Evolutionary conservation across 2,329 filamentous ascomycete species (phyloP), one percentile per base, ranked within the genome.

Genomic region (Diaporthe ampelina): DNA sequence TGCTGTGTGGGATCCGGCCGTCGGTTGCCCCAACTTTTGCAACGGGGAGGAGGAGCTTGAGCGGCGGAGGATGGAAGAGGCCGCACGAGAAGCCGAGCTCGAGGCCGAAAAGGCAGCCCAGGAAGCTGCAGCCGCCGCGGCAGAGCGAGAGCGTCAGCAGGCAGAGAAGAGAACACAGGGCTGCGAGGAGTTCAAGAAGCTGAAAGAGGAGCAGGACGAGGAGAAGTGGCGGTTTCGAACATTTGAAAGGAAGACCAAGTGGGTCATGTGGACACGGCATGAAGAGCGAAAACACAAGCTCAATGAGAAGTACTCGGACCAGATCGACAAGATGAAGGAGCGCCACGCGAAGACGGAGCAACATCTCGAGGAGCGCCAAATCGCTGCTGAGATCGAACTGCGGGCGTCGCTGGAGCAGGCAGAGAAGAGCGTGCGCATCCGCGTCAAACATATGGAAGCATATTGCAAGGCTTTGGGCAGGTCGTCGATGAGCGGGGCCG

Each of bases 371-470:
- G 90, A 92, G 77, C 84, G 88, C 10, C 91, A 92, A 78, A 87
- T 92, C n/a, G 84, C 85, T 19, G 90, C 89, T 11, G 91, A 92
- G 81, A 88, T 91, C 83, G 90, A 92, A 76, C 81, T 92, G 29
- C 85, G 88, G 15, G 80, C 83, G 6, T 85, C 85, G 0, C 81
- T 92, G 21, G 88, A 91, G 70, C 88, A 90, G 77, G 88, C 87
- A 71, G 90, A 91, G 79, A 84, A 85, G 74, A 90, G 88, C 76
- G 86, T 92, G 50, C 84, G 84, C 43, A 88, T 91, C 50, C 86
- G 90, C 19, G 83, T 92, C n/a, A 88, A 87, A 78, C 88, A 92
- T 77, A 92, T 92, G 91, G 90, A 92, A 77, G 90, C 90, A 8
- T 92, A 92, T 79, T 92, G 90, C 78, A 86, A 90, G 74, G 86